Percentiles rank a stretch among this genome's conserved stretches.
phyloP scores from a whole-genome alignment of 768 basidiomycete species.

The Kwoniella sp. region DNA sequence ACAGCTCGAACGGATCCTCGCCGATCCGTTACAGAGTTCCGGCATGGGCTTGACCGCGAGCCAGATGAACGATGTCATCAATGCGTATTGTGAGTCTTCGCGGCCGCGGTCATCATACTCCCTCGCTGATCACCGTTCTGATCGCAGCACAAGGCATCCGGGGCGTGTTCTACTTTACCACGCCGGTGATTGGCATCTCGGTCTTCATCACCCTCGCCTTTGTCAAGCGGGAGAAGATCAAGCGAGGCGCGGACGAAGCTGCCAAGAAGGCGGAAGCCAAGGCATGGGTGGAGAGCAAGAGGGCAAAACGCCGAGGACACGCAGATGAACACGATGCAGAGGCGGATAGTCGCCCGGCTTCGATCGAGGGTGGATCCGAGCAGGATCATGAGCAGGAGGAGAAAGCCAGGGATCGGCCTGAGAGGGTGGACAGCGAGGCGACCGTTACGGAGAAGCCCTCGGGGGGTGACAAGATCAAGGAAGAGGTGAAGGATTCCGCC shows the following conservation, averaged over 20 bases:
- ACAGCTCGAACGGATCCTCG: constrained; percentile 21
- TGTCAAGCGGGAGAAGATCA: constrained; percentile 63
- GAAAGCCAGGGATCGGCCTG: constrained; percentile 3
- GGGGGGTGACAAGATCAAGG: not conserved
- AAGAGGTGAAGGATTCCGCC: constrained; percentile 17
- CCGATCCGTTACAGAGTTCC: constrained; percentile 36
- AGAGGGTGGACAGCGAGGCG: constrained; percentile 7
- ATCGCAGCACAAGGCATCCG: constrained; percentile 60
- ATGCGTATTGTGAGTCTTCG: constrained; percentile 43
- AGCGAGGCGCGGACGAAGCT: constrained; percentile 58
- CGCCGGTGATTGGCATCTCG: constrained; percentile 57
- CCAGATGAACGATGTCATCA: constrained; percentile 18
- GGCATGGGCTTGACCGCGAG: constrained; percentile 15
- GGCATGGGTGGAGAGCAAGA: constrained; percentile 45
- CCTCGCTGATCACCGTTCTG: not conserved
- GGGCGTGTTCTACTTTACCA: constrained; percentile 61
- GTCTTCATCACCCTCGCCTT: constrained; percentile 59
- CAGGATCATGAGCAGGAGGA: not conserved
- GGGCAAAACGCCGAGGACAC: constrained; percentile 22
- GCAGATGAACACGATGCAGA: not conserved
- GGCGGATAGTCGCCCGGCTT: no score
- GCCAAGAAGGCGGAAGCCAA: constrained; percentile 51
- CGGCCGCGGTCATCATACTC: not conserved
- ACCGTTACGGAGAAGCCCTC: not conserved
- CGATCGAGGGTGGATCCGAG: no score